phyloP scores from a whole-genome alignment of 129 eudicot species.

The Erigeron canadensis region DNA sequence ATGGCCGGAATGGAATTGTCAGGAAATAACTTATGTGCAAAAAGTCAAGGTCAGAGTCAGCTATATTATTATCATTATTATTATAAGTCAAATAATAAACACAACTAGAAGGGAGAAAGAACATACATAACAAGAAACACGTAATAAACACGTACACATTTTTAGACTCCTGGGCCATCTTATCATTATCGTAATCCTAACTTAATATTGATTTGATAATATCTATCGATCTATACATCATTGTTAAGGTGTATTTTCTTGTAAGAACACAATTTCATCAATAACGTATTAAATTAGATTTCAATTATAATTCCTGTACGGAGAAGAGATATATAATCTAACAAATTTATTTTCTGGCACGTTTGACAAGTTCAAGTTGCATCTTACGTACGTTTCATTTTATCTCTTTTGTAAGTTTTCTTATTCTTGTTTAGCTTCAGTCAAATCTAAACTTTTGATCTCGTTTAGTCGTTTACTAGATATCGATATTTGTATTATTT shows the following conservation, averaged over 20 bases:
- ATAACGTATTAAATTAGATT: neutral
- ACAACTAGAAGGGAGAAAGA: neutral
- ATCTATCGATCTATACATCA: too few relatives aligned
- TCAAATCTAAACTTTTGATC: neutral
- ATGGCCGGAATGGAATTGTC: too few relatives aligned
- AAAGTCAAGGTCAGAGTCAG: too few relatives aligned
- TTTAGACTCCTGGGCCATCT: neutral
- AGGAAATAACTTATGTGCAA: too few relatives aligned
- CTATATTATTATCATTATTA: too few relatives aligned
- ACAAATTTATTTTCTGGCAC: neutral
- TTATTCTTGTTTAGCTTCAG: neutral
- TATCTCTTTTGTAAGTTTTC: neutral
- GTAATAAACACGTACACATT: slow-evolving; percentile 2
- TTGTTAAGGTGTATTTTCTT: neutral
- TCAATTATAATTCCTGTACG: neutral
- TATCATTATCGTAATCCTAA: too few relatives aligned
- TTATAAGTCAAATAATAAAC: too few relatives aligned
- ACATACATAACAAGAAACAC: neutral
- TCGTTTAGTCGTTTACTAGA: neutral
- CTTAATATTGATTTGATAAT: too few relatives aligned
- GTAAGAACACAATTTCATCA: neutral
- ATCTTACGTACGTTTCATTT: neutral
- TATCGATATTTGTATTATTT: neutral
- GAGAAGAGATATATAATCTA: neutral
- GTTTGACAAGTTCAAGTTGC: neutral